Base-by-base conservation (phyloP, 495 filamentous ascomycete species). In the Penicillium goetzii region DNA sequence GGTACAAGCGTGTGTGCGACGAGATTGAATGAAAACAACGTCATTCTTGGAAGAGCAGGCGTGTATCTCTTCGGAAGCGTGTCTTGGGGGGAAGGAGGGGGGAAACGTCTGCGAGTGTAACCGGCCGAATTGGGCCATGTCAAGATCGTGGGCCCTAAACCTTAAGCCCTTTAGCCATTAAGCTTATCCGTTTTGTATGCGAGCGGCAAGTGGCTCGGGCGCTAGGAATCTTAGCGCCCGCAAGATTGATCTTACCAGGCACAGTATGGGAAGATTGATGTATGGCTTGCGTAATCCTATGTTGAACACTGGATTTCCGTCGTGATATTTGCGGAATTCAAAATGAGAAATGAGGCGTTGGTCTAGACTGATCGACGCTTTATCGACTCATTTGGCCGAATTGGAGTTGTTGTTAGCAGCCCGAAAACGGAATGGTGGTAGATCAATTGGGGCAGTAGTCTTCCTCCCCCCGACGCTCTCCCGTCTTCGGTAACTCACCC, bases 371-470 rank as follows among this genome's bases (percentile, higher is more conserved):
- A 59, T 61, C 53, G 33, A 9, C 40, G 7, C 14, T 55, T 38
- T 32, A n/a, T 32, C 12, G 25, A 28, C 23, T 17, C 34, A 6
- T 33, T n/a, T 32, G 53, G 12, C 30, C 32, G 3, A 36, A 49
- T 32, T n/a, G 52, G 34, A 25, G 36, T 61, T 58, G 53, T 63
- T 64, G 51, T 56, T 19, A 49, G 53, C 56, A 52, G 57, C 21
- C 66, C 68, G 71, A 64, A 68, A 70, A 63, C 65, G 70, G 68
- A 67, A 66, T 64, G 54, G 62, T 63, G 62, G 45, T 51, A 8
- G 30, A 32, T 23, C 15, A 32, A 53, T 53, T 28, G 25, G 28
- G 50, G 14, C 10, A 9, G 0, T 19, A n/a, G n/a, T 32, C 3
- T 30, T 28, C 50, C 50, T 53, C 50, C 30, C 50, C 30, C 50